A percentile compares a stretch with the other conserved stretches of the same genome.
phyloP scores from a whole-genome alignment of 345 rosid species.

The Litchi chinensis region DNA sequence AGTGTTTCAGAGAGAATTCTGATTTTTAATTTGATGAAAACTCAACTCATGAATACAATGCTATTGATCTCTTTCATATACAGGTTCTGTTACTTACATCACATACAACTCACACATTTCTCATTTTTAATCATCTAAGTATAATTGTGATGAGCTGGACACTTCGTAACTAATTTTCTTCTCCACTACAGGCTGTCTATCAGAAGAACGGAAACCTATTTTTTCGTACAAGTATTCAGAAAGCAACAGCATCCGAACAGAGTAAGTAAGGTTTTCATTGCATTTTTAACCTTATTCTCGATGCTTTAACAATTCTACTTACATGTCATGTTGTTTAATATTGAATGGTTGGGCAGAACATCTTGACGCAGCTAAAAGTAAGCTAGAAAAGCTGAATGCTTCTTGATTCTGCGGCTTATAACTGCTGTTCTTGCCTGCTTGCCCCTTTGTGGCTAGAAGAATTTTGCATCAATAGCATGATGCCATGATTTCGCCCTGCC shows the following conservation, averaged over 20 bases:
- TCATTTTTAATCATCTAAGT: too few relatives aligned
- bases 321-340: not conserved
- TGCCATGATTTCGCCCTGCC: not conserved
- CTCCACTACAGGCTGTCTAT: slow-evolving; percentile 44
- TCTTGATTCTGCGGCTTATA: not conserved
- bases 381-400: slow-evolving; percentile 42
- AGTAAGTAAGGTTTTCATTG: slow-evolving; percentile 33
- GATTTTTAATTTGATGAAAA: too few relatives aligned
- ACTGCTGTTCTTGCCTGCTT: not conserved
- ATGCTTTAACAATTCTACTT: not conserved
- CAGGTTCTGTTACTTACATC: too few relatives aligned
- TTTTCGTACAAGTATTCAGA: slow-evolving; percentile 46
- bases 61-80: too few relatives aligned
- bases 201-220: slow-evolving; percentile 50
- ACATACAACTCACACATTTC: too few relatives aligned
- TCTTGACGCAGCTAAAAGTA: slow-evolving; percentile 43
- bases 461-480: not conserved
- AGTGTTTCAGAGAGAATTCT: too few relatives aligned
- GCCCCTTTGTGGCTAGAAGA: not conserved
- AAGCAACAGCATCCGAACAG: slow-evolving; percentile 47
- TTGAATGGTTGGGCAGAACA: slow-evolving; percentile 40
- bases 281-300: not conserved
- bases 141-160: too few relatives aligned
- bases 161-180: not conserved
- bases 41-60: too few relatives aligned